Percentiles rank a stretch among this genome's conserved stretches.
Conservation (phyloP, 495 filamentous ascomycete genomes). For the Aspergillus conjunctus region DNA sequence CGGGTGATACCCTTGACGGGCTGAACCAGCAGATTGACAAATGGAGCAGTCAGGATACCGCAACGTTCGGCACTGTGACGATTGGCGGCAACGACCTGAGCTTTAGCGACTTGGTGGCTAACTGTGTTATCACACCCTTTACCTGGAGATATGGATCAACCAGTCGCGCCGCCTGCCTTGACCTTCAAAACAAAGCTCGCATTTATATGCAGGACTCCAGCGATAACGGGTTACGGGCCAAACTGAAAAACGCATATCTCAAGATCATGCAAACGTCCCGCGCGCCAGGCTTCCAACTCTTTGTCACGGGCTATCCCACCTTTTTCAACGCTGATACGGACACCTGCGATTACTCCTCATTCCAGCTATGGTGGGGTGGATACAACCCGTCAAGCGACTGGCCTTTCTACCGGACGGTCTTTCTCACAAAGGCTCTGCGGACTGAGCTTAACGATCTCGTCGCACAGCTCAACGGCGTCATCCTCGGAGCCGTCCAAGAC, state of each 20-base stretch:
- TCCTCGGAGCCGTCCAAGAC: background rate
- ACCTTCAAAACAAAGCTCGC: background rate
- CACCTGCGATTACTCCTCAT: background rate
- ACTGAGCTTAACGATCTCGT: background rate
- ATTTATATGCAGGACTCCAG: background rate
- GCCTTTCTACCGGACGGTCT: background rate
- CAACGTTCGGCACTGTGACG: background rate
- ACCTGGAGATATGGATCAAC: background rate
- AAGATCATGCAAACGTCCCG: background rate
- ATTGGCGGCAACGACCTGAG: slow-evolving; percentile 3
- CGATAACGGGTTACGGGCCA: background rate
- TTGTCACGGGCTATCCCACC: slow-evolving; percentile 5
- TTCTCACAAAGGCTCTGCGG: background rate
- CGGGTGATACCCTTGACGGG: background rate
- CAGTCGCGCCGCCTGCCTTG: background rate
- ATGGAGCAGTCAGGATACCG: background rate
- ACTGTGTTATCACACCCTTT: slow-evolving; percentile 2
- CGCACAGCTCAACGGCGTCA: background rate
- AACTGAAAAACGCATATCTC: background rate
- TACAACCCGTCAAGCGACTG: background rate
- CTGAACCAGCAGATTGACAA: background rate
- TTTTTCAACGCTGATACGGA: slow-evolving; percentile 5
- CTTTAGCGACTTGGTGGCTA: background rate
- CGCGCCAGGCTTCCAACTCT: background rate
- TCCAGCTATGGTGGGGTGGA: background rate